phyloP scores from a whole-genome alignment of 108 stramenopile species.

The Aureococcus anophagefferens region DNA sequence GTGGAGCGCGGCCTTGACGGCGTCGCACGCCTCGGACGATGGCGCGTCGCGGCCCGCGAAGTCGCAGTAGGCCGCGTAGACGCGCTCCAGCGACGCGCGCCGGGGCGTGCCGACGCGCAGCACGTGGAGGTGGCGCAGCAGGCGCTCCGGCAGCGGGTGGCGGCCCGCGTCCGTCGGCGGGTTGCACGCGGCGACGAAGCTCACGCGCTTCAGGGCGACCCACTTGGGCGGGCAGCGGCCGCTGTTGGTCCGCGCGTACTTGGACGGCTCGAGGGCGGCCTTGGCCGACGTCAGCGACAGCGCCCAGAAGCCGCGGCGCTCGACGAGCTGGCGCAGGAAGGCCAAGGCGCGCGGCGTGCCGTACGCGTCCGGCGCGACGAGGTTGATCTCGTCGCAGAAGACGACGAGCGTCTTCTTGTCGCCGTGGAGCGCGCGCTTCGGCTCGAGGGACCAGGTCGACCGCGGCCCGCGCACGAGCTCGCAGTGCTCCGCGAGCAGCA shows the following conservation, averaged over 20 bases:
- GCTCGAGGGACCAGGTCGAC: conserved; percentile 22
- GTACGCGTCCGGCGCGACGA: conserved; percentile 86
- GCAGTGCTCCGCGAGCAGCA: conserved; percentile 87
- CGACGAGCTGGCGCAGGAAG: conserved; percentile 92
- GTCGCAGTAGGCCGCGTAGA: conserved; percentile 73
- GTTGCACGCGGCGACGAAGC: conserved; percentile 76
- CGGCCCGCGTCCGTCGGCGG: conserved; percentile 97
- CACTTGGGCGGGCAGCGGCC: not conserved
- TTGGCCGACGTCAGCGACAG: not conserved
- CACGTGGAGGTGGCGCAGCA: conserved; percentile 88
- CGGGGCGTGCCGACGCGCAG: conserved; percentile 94
- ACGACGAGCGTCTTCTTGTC: conserved; percentile 81
- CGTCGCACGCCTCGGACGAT: conserved; percentile 61
- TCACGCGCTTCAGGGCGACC: not conserved
- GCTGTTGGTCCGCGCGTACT: not conserved
- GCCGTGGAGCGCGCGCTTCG: conserved; percentile 25
- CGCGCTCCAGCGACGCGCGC: conserved; percentile 76
- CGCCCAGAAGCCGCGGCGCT: conserved; percentile 94
- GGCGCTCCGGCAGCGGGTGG: conserved; percentile 72
- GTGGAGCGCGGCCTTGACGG: conserved; percentile 67
- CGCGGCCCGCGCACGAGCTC: conserved; percentile 61
- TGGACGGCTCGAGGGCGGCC: conserved; percentile 2
- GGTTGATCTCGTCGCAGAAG: conserved; percentile 98
- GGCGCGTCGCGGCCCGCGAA: conserved; percentile 37
- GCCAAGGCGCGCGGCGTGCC: conserved; percentile 92